Evolutionary conservation across 306 rosid species (phyloP).

Genomic region (Casuarina cunninghamiana): DNA sequence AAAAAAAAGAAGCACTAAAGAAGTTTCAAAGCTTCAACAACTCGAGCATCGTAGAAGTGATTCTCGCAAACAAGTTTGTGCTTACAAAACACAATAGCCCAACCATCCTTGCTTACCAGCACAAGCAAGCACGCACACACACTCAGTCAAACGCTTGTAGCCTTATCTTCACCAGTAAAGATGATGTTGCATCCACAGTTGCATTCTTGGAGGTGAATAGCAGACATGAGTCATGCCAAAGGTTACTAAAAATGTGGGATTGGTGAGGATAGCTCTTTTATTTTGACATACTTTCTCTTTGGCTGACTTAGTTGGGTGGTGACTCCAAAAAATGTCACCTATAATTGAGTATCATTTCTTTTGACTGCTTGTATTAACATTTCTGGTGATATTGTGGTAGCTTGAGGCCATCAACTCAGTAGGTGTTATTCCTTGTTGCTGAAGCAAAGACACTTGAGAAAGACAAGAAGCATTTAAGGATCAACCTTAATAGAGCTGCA

Average conservation of each 20-base stretch:
- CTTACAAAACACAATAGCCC: too few relatives aligned
- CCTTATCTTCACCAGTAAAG: slow-evolving; percentile 25
- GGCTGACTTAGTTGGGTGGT: slow-evolving; percentile 7
- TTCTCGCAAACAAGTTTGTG: too few relatives aligned
- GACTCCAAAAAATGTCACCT: neutral
- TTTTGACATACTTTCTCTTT: neutral
- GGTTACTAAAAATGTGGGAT: slow-evolving; percentile 68
- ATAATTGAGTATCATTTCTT: slow-evolving; percentile 11
- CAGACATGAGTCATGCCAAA: slow-evolving; percentile 54
- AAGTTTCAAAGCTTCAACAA: too few relatives aligned
- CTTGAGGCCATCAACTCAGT: slow-evolving; percentile 63
- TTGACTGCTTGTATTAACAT: slow-evolving; percentile 2
- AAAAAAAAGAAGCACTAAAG: too few relatives aligned
- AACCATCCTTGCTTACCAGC: too few relatives aligned
- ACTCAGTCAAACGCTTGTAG: too few relatives aligned
- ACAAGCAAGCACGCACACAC: too few relatives aligned
- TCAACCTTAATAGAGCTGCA: slow-evolving; percentile 83
- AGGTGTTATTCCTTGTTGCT: slow-evolving; percentile 63
- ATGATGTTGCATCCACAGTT: slow-evolving; percentile 47
- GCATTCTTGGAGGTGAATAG: slow-evolving; percentile 63
- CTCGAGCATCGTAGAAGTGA: too few relatives aligned
- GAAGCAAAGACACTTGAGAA: slow-evolving; percentile 63
- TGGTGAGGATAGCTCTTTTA: slow-evolving; percentile 45
- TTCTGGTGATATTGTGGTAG: slow-evolving; percentile 41
- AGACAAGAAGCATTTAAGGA: slow-evolving; percentile 72